Percentiles rank a stretch among this genome's conserved stretches.
These are phyloP conservation scores for Scheffersomyces lignosus DNA, from an alignment of 805 yeast genomes.

Conservation along the genomic window DNA sequence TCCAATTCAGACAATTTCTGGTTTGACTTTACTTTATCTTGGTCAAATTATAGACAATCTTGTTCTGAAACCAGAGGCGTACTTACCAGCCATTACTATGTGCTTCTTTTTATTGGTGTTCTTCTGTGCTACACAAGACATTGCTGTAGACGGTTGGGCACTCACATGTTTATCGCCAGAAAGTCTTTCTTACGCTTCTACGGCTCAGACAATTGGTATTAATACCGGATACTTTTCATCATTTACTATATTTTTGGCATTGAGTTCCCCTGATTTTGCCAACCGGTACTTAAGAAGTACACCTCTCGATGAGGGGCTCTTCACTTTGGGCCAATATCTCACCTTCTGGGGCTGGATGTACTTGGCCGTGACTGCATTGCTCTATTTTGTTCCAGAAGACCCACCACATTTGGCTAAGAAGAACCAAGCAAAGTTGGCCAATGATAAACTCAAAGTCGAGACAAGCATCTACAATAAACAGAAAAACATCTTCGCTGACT, in stretches of 20 bases:
- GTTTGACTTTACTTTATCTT: constrained; percentile 62
- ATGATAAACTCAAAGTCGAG: constrained; percentile 28
- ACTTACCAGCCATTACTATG: constrained; percentile 59
- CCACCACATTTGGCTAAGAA: constrained; percentile 49
- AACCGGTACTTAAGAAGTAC: constrained; percentile 71
- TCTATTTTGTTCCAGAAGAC: constrained; percentile 67
- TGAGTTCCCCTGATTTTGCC: constrained; percentile 90
- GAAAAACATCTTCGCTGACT: constrained; percentile 18
- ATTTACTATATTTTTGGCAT: constrained; percentile 87
- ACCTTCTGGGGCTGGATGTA: constrained; percentile 75
- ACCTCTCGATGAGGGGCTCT: constrained; percentile 64
- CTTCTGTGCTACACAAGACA: constrained; percentile 95
- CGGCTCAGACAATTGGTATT: constrained; percentile 95
- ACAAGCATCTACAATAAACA: constrained; percentile 22
- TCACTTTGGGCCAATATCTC: constrained; percentile 75
- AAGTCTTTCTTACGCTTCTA: constrained; percentile 87
- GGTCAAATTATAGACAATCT: constrained; percentile 57
- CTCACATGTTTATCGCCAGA: constrained; percentile 77
- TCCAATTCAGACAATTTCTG: constrained; percentile 85
- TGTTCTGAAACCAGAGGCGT: constrained; percentile 49
- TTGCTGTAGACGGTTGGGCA: constrained; percentile 99
- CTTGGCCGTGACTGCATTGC: constrained; percentile 63
- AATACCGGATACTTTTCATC: constrained; percentile 91
- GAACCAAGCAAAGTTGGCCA: constrained; percentile 28
- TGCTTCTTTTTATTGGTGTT: constrained; percentile 78